Conservation (phyloP, 805 yeast genomes). For the Spathaspora passalidarum region DNA sequence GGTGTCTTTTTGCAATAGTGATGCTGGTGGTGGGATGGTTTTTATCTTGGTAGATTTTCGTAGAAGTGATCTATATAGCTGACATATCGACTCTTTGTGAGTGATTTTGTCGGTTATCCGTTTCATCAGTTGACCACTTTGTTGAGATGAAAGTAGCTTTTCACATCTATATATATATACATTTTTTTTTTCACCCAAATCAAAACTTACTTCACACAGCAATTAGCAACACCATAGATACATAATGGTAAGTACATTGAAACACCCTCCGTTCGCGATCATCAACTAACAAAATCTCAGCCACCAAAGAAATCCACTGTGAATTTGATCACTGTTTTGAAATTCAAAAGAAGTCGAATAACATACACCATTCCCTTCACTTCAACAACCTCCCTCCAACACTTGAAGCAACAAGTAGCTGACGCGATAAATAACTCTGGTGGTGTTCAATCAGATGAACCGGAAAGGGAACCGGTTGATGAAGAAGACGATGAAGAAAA, state of each 20-base stretch:
- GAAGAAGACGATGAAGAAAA: constrained; percentile 28
- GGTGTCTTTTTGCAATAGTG: background rate
- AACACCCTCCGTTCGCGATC: background rate
- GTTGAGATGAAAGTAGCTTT: background rate
- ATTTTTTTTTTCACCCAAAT: background rate
- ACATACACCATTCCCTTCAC: constrained; percentile 28
- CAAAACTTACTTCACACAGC: background rate
- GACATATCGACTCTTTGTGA: constrained; percentile 6
- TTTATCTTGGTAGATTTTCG: constrained; percentile 4
- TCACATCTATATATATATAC: no score
- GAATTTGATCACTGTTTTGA: constrained; percentile 23
- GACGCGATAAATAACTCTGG: constrained; percentile 46
- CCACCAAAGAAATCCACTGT: constrained; percentile 19
- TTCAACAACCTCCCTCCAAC: constrained; percentile 13
- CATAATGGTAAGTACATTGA: constrained; percentile 11
- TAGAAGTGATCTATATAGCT: constrained; percentile 11
- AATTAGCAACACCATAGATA: background rate
- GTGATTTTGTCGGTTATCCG: background rate
- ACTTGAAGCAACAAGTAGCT: constrained; percentile 24
- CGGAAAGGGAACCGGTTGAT: constrained; percentile 20
- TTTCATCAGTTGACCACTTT: background rate
- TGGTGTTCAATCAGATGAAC: constrained; percentile 34
- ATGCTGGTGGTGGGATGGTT: background rate
- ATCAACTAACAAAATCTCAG: constrained; percentile 10
- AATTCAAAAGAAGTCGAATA: constrained; percentile 30